A percentile compares a stretch with the other conserved stretches of the same genome.
phyloP scores from a whole-genome alignment of 2,329 filamentous ascomycete species.

The Stagonosporopsis vannaccii region DNA sequence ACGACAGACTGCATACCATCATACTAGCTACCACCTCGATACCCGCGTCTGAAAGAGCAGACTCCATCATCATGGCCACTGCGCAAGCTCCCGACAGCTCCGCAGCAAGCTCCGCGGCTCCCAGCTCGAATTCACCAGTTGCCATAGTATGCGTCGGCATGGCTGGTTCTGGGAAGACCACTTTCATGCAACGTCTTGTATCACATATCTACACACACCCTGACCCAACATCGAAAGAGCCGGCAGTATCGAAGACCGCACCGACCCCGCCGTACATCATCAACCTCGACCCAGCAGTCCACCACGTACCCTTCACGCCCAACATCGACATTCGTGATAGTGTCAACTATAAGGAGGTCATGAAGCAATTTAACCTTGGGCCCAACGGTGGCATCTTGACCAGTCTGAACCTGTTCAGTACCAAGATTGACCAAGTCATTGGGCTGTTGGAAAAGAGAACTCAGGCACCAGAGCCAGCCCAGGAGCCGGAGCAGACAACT shows the following conservation, averaged over 20 bases:
- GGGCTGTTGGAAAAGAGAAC: slow-evolving; percentile 88
- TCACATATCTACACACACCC: slow-evolving; percentile 84
- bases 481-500: slow-evolving; percentile 41
- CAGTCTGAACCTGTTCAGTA: slow-evolving; percentile 93
- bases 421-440: slow-evolving; percentile 96
- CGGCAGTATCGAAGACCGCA: slow-evolving; percentile 39
- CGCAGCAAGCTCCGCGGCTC: slow-evolving; percentile 2
- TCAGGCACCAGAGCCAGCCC: slow-evolving; percentile 55
- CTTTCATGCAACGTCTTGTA: slow-evolving; percentile 99
- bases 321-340: slow-evolving; percentile 99
- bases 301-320: slow-evolving; percentile 90
- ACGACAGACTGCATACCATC: neutral
- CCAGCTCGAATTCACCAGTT: slow-evolving; percentile 59
- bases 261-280: slow-evolving; percentile 84
- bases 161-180: slow-evolving; percentile 99
- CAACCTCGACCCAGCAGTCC: slow-evolving; percentile 94
- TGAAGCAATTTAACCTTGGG: slow-evolving; percentile 98
- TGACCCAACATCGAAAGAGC: slow-evolving; percentile 51
- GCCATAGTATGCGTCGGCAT: slow-evolving; percentile 95
- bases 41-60: neutral
- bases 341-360: slow-evolving; percentile 99
- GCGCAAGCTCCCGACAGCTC: slow-evolving; percentile 29
- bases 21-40: neutral
- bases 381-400: slow-evolving; percentile 98
- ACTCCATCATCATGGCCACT: slow-evolving; percentile 51